Conservation (phyloP, 1,139 yeast species). For the Pichia sp. region DNA sequence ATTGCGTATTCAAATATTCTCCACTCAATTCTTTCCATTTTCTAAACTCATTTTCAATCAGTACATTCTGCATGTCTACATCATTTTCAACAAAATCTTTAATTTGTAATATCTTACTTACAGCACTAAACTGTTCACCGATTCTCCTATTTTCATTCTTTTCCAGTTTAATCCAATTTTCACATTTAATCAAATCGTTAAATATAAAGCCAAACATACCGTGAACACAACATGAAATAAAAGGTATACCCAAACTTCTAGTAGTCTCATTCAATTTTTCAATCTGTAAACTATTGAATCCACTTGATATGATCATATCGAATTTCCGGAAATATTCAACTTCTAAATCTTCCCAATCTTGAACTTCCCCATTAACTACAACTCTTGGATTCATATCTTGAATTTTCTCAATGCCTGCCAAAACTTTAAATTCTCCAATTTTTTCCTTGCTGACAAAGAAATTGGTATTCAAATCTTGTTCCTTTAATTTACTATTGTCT, state of each 20-base stretch:
- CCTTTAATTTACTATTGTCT: slow-evolving; percentile 51
- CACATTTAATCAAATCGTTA: slow-evolving; percentile 67
- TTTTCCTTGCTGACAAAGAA: slow-evolving; percentile 64
- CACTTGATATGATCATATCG: slow-evolving; percentile 73
- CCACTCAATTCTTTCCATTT: slow-evolving; percentile 32
- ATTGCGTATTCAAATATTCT: slow-evolving; percentile 26
- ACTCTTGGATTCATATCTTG: slow-evolving; percentile 78
- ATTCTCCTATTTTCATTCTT: slow-evolving; percentile 40
- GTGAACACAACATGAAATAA: slow-evolving; percentile 62
- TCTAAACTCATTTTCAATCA: slow-evolving; percentile 49
- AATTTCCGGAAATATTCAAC: slow-evolving; percentile 46
- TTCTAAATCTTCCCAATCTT: slow-evolving; percentile 30
- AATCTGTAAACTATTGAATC: slow-evolving; percentile 41
- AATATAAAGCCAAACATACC: slow-evolving; percentile 83
- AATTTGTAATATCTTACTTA: slow-evolving; percentile 49
- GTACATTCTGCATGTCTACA: slow-evolving; percentile 37
- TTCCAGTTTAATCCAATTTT: slow-evolving; percentile 48
- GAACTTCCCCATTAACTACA: slow-evolving; percentile 35
- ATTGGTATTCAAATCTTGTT: slow-evolving; percentile 67
- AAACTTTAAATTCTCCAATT: slow-evolving; percentile 49
- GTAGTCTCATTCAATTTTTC: slow-evolving; percentile 45
- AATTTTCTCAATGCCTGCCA: slow-evolving; percentile 48
- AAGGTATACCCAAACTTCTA: slow-evolving; percentile 51
- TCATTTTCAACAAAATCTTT: slow-evolving; percentile 36
- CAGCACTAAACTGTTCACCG: slow-evolving; percentile 44